Evolutionary conservation across 805 yeast genomes (phyloP), one percentile per base, ranked within the genome.

Genomic region (Wickerhamomyces bisporus): DNA sequence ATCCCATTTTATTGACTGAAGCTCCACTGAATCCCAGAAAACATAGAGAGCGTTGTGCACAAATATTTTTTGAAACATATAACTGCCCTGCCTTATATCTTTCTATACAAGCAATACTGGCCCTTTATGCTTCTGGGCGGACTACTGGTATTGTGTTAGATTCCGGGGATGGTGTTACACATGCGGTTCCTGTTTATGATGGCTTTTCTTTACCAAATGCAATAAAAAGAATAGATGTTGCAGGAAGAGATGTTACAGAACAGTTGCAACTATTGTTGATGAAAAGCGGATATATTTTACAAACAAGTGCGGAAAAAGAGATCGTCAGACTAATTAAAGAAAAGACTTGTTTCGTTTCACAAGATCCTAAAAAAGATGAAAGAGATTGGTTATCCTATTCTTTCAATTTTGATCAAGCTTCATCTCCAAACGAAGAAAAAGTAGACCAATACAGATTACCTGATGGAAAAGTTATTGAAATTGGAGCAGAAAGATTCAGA

Each of bases 121-220:
- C 96, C 4, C 64, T 89, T 28, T 89, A 91, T 61, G 88, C 97
- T 0, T 73, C 86, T 5, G 98, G 97, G 0, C 66, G 86, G 47
- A 89, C 97, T 7, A 88, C 95, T 0, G 98, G 97, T 1, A 74
- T 86, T 27, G 95, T 86, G 3, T 54, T 91, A 11, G 96, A 89
- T 54, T 75, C 82, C n/a, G 97, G 97, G 5, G 97, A 89, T 58
- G 97, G 97, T 5, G 95, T 87, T 19, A 75, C 85, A 28, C 89
- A 85, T 52, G 71, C 84, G 8, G 95, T 87, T 2, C 96, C 97
- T 0, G 86, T 91, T 0, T 91, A 77, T 60, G 88, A 87, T 43
- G 98, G 98, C 5, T 89, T 86, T 58, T 70, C 89, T 11, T 57
- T 89, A 13, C 80, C 89, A 0, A 69, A 80, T 2, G 78, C 89